These are phyloP conservation scores for Globisporangium iwayamae DNA, from an alignment of 352 stramenopile genomes.

Conservation along the genomic window DNA sequence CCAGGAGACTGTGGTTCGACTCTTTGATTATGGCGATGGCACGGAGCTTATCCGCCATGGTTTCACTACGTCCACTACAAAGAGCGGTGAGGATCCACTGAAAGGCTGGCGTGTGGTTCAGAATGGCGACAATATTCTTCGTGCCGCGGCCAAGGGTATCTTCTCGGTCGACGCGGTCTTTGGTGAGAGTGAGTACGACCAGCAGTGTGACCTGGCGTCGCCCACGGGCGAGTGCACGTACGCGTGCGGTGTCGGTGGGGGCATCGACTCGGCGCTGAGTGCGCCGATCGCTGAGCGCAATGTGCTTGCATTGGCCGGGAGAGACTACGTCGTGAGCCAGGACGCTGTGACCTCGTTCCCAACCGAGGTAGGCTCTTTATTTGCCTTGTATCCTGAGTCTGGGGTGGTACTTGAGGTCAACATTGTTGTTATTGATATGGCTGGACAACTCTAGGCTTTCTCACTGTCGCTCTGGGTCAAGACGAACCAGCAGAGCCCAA, in stretches of 20 bases:
- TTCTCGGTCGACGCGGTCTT: slow-evolving; percentile 61
- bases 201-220: slow-evolving; percentile 55
- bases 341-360: slow-evolving; percentile 36
- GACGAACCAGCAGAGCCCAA: slow-evolving; percentile 26
- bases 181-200: slow-evolving; percentile 58
- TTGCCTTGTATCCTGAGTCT: background rate
- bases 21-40: slow-evolving; percentile 66
- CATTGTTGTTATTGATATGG: background rate
- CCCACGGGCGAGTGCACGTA: slow-evolving; percentile 50
- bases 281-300: slow-evolving; percentile 22
- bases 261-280: slow-evolving; percentile 18
- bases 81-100: background rate
- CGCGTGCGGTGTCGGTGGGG: slow-evolving; percentile 44
- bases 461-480: slow-evolving; percentile 66
- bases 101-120: slow-evolving; percentile 46
- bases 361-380: slow-evolving; percentile 23
- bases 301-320: slow-evolving; percentile 31
- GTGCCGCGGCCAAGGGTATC: slow-evolving; percentile 47
- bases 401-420: background rate
- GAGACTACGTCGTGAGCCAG: slow-evolving; percentile 41
- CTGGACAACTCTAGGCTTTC: slow-evolving; percentile 28
- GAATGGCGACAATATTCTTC: slow-evolving; percentile 39
- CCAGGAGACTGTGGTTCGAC: slow-evolving; percentile 31
- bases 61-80: slow-evolving; percentile 21
- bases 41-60: slow-evolving; percentile 19